Evolutionary conservation across 805 yeast species (phyloP).

Genomic region (Yarrowia keelungensis): DNA sequence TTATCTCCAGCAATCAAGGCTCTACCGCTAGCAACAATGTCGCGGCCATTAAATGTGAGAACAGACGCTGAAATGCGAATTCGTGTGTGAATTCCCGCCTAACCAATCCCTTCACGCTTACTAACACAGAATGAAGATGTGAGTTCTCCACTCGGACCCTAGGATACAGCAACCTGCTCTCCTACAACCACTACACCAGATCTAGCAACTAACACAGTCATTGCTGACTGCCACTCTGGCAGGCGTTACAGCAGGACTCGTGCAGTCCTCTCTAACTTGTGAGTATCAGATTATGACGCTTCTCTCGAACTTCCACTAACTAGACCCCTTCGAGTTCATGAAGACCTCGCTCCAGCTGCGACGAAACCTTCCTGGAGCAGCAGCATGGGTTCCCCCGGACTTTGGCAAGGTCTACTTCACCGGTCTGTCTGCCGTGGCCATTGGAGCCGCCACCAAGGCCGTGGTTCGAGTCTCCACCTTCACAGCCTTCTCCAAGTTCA

Average conservation of each 20-base stretch:
- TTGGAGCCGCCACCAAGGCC: constrained; percentile 78
- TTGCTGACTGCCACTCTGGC: constrained; percentile 51
- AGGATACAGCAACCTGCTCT: too few species aligned
- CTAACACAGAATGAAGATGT: constrained; percentile 38
- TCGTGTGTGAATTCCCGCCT: not conserved
- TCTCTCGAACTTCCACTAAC: constrained; percentile 42
- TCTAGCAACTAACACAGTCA: constrained; percentile 41
- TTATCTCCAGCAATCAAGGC: constrained; percentile 34
- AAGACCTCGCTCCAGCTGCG: constrained; percentile 51
- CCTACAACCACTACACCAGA: too few species aligned
- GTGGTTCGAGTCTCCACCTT: constrained; percentile 75
- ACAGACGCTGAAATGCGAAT: not conserved
- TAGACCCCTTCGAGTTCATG: constrained; percentile 54
- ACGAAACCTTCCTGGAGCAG: constrained; percentile 43
- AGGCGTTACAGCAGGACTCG: constrained; percentile 51
- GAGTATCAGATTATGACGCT: constrained; percentile 40
- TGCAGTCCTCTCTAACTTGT: constrained; percentile 52
- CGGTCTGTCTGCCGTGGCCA: constrained; percentile 78
- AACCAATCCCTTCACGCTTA: not conserved
- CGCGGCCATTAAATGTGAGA: constrained; percentile 39
- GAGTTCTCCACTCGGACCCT: constrained; percentile 7
- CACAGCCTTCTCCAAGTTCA: constrained; percentile 73
- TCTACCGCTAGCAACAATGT: constrained; percentile 32
- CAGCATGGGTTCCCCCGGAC: constrained; percentile 43
- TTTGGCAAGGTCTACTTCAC: constrained; percentile 49